These are phyloP conservation scores for Cytospora paraplurivora DNA, from an alignment of 2,329 filamentous ascomycete species.

Conservation along the genomic window DNA sequence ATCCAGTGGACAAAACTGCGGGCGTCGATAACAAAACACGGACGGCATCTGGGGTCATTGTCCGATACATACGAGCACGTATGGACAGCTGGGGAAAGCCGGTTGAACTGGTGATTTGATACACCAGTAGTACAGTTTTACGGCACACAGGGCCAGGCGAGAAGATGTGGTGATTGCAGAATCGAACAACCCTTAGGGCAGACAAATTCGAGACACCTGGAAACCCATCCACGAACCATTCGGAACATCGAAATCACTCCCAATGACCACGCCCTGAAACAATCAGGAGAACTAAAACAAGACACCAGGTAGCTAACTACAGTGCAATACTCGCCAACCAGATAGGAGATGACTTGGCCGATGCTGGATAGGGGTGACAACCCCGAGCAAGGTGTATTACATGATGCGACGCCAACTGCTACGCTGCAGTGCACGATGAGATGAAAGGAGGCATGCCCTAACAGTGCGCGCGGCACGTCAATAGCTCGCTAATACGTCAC, in stretches of 20 bases:
- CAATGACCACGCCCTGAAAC: background rate
- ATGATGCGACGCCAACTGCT: background rate
- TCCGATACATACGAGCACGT: background rate
- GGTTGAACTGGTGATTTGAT: background rate
- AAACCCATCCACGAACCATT: background rate
- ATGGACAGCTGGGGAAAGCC: background rate
- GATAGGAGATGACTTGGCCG: background rate
- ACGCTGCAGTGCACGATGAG: background rate
- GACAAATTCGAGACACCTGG: background rate
- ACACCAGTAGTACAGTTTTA: background rate
- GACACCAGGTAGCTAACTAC: background rate
- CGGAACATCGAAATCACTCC: background rate
- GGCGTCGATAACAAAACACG: slow-evolving; percentile 1
- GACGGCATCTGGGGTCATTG: background rate
- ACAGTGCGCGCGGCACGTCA: background rate
- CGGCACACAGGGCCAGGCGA: background rate
- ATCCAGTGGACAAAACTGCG: background rate
- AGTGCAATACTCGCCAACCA: background rate
- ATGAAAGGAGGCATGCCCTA: background rate
- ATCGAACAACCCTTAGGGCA: background rate
- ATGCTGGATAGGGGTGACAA: background rate
- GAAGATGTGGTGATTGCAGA: background rate
- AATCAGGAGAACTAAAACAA: background rate
- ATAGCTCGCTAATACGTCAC: background rate
- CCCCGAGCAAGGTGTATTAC: background rate